Evolutionary conservation across 345 rosid genomes (phyloP).

Genomic region (Laguncularia racemosa): DNA sequence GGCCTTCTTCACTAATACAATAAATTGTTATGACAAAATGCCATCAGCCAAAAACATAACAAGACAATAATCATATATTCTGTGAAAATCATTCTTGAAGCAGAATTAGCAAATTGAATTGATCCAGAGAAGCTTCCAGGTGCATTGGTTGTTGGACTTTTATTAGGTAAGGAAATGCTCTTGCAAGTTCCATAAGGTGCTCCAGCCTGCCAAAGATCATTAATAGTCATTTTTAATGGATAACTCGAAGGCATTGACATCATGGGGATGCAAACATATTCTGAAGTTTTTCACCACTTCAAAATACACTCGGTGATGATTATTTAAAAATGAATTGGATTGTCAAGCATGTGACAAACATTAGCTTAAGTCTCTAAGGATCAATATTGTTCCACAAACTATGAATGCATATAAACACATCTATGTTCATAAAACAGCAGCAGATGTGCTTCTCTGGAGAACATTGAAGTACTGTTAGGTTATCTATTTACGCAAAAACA

Average conservation of each 20-base stretch:
- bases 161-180: slow-evolving; percentile 41
- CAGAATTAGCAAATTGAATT: slow-evolving; percentile 67
- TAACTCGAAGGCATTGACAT: background rate
- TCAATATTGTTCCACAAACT: too few relatives aligned
- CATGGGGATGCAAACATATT: too few relatives aligned
- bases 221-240: slow-evolving; percentile 1
- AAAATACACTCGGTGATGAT: too few relatives aligned
- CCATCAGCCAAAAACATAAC: slow-evolving; percentile 30
- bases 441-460: too few relatives aligned
- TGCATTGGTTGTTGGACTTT: slow-evolving; percentile 39
- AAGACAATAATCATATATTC: slow-evolving; percentile 24
- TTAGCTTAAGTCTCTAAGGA: too few relatives aligned
- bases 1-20: slow-evolving; percentile 17
- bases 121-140: slow-evolving; percentile 81
- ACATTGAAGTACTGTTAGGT: too few relatives aligned
- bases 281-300: too few relatives aligned
- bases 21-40: slow-evolving; percentile 24
- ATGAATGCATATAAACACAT: too few relatives aligned
- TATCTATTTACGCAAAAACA: too few relatives aligned
- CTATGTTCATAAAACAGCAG: too few relatives aligned
- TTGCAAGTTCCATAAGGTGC: slow-evolving; percentile 89
- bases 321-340: too few relatives aligned
- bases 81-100: slow-evolving; percentile 30
- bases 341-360: too few relatives aligned
- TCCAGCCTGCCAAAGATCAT: slow-evolving; percentile 51